Conservation (phyloP, 495 filamentous ascomycete genomes). For the Lophiotrema nucula region DNA sequence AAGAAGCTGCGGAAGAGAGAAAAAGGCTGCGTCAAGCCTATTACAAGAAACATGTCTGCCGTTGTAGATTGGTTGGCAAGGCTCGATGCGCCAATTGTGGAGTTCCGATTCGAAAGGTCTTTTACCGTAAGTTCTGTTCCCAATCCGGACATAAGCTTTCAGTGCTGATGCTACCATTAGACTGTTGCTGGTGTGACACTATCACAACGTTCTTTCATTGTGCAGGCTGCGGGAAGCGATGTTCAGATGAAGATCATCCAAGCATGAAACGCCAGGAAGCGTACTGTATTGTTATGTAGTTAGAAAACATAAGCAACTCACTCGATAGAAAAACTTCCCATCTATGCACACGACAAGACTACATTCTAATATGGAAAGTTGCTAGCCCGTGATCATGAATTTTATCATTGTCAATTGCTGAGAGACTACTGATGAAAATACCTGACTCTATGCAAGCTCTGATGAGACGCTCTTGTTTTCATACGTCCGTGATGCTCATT, state of each 20-base stretch:
- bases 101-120: not conserved
- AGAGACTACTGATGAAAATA: no score
- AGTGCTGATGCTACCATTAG: not conserved
- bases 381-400: no score
- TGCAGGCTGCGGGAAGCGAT: slow-evolving; percentile 1
- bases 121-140: slow-evolving; percentile 9
- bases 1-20: not conserved
- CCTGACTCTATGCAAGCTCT: no score
- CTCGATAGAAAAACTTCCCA: not conserved
- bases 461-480: no score
- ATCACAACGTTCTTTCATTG: slow-evolving; percentile 6
- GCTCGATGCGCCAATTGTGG: not conserved
- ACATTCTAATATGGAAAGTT: no score
- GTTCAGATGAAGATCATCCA: not conserved
- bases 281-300: slow-evolving; percentile 12
- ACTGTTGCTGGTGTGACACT: slow-evolving; percentile 15
- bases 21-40: not conserved
- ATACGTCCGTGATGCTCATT: no score
- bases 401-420: no score
- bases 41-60: not conserved
- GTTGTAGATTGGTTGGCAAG: not conserved
- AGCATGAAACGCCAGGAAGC: slow-evolving; percentile 1
- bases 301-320: not conserved
- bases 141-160: no score
- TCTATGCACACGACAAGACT: no score